phyloP scores from a whole-genome alignment of 495 filamentous ascomycete genomes.

The Lentithecium fluviatile region DNA sequence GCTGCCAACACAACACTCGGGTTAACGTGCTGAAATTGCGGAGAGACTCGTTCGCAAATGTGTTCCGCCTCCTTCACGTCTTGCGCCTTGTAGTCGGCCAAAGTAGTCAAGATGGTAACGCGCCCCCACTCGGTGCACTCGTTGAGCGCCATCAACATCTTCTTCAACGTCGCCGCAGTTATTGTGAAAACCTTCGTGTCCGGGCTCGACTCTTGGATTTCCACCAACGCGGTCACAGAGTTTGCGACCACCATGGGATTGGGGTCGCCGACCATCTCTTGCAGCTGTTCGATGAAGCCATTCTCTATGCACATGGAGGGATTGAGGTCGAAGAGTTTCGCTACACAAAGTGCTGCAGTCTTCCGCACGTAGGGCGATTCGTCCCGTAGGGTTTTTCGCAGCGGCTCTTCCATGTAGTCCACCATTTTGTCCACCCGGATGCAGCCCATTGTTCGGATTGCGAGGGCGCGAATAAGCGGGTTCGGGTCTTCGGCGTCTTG shows the following conservation, averaged over 20 bases:
- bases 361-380: conserved; percentile 98
- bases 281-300: conserved; percentile 91
- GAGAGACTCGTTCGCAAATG: conserved; percentile 92
- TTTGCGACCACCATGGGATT: conserved; percentile 99
- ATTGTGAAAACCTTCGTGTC: conserved; percentile 85
- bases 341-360: conserved; percentile 95
- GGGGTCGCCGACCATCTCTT: conserved; percentile 94
- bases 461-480: conserved; percentile 88
- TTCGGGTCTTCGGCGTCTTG: conserved; percentile 99
- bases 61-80: conserved; percentile 97
- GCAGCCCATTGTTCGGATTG: conserved; percentile 99
- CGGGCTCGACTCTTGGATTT: conserved; percentile 86
- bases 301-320: conserved; percentile 91
- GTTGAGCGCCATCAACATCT: conserved; percentile 93
- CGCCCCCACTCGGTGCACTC: conserved; percentile 99
- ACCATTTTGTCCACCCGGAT: conserved; percentile 99
- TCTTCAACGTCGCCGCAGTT: conserved; percentile 78
- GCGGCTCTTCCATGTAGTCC: conserved; percentile 98
- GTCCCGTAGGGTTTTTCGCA: conserved; percentile 93
- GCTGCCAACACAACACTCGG: conserved; percentile 93
- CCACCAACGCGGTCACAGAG: conserved; percentile 85
- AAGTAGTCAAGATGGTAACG: conserved; percentile 85
- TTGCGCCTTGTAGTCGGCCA: conserved; percentile 80
- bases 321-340: conserved; percentile 95
- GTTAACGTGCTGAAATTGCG: conserved; percentile 98